Percentiles rank a stretch among this genome's conserved stretches.
phyloP scores from a whole-genome alignment of 1,139 yeast genomes.

The Candida freyschussii region DNA sequence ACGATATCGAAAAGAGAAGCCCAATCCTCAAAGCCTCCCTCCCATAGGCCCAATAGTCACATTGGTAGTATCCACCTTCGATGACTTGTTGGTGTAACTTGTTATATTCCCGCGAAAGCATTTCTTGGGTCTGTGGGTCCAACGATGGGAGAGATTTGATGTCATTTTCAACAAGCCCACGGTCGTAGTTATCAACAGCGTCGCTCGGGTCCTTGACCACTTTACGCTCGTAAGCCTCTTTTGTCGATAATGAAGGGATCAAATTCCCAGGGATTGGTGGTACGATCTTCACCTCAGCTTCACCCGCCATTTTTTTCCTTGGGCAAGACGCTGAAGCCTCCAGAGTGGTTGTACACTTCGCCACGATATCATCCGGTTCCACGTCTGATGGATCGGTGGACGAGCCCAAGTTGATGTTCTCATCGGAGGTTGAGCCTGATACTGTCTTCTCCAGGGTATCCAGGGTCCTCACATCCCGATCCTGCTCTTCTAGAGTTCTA shows the following conservation, averaged over 20 bases:
- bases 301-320: constrained; percentile 31
- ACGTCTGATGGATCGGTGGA: constrained; percentile 18
- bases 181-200: constrained; percentile 55
- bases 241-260: constrained; percentile 36
- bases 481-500: constrained; percentile 25
- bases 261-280: constrained; percentile 50
- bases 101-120: constrained; percentile 53
- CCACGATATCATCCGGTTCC: constrained; percentile 8
- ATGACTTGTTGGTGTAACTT: constrained; percentile 53
- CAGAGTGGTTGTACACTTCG: background rate
- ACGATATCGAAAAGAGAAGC: constrained; percentile 46
- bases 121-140: constrained; percentile 61
- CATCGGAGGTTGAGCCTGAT: background rate
- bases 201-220: constrained; percentile 52
- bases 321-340: background rate
- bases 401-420: constrained; percentile 2
- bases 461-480: constrained; percentile 2
- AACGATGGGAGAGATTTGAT: constrained; percentile 53
- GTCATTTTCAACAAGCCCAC: constrained; percentile 48
- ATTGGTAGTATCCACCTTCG: constrained; percentile 59
- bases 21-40: constrained; percentile 61
- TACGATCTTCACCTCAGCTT: constrained; percentile 32
- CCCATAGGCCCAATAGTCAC: constrained; percentile 67
- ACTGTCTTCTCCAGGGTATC: background rate
- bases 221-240: constrained; percentile 31